These are phyloP conservation scores for Blastobotrys persicus DNA, from an alignment of 1,139 yeast genomes.

Conservation along the genomic window DNA sequence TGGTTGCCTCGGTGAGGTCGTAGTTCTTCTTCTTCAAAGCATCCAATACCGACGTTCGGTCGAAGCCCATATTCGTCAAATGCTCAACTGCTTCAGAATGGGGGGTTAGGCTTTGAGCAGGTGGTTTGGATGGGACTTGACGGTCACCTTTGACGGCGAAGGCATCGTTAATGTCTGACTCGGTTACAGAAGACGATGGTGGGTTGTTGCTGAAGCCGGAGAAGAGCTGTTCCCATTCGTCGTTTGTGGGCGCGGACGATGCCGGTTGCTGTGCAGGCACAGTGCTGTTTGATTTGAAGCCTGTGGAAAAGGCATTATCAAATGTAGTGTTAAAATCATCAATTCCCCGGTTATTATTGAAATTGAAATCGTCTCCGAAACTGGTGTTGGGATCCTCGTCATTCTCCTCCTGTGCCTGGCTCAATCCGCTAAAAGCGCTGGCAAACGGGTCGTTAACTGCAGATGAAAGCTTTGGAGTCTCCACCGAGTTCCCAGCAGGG, in stretches of 20 bases:
- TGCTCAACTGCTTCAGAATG: constrained; percentile 54
- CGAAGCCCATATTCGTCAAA: constrained; percentile 87
- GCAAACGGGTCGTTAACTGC: constrained; percentile 26
- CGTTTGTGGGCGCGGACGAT: constrained; percentile 34
- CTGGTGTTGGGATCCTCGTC: constrained; percentile 16
- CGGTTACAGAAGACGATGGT: constrained; percentile 23
- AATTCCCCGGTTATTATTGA: constrained; percentile 34
- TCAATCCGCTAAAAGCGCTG: constrained; percentile 29
- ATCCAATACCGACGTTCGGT: constrained; percentile 55
- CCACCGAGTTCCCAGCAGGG: constrained; percentile 17
- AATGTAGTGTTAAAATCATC: constrained; percentile 46
- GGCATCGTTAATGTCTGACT: constrained; percentile 28
- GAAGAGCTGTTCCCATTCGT: constrained; percentile 93
- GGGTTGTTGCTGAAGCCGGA: constrained; percentile 78
- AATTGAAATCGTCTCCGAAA: constrained; percentile 18
- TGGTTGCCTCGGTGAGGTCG: constrained; percentile 82
- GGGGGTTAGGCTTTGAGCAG: constrained; percentile 23
- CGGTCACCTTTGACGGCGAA: constrained; percentile 20
- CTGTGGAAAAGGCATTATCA: constrained; percentile 22
- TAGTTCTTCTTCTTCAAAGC: constrained; percentile 71
- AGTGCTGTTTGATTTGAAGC: constrained; percentile 11
- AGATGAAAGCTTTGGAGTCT: constrained; percentile 13
- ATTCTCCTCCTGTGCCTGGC: constrained; percentile 29
- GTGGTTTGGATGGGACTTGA: constrained; percentile 18
- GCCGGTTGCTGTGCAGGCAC: constrained; percentile 9